Percentiles rank a stretch among this genome's conserved stretches.
phyloP scores from a whole-genome alignment of 495 filamentous ascomycete species.

The Paragyromitra xinjiangensis region DNA sequence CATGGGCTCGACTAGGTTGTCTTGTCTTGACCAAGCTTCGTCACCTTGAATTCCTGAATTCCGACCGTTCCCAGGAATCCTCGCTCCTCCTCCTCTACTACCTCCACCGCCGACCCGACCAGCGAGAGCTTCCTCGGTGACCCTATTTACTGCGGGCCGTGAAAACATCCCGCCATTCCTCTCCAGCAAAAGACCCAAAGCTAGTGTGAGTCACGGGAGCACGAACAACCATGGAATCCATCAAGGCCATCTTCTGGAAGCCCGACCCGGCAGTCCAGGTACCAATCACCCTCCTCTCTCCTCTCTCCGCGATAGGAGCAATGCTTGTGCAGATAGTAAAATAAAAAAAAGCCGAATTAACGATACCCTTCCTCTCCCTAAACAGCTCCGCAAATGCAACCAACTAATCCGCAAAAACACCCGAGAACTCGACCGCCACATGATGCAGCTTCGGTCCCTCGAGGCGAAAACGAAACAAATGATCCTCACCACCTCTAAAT shows the following conservation, averaged over 20 bases:
- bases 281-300: constrained; percentile 31
- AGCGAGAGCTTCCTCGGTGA: not conserved
- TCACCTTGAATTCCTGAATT: constrained; percentile 8
- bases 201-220: constrained; percentile 3
- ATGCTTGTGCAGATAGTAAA: not conserved
- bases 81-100: not conserved
- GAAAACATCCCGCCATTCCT: constrained; percentile 1
- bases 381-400: constrained; percentile 94
- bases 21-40: constrained; percentile 17
- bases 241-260: constrained; percentile 87
- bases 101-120: not conserved
- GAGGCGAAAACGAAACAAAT: constrained; percentile 86
- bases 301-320: constrained; percentile 12
- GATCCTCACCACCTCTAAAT: constrained; percentile 83
- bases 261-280: constrained; percentile 94
- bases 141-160: constrained; percentile 11
- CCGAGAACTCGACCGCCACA: constrained; percentile 94
- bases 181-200: not conserved
- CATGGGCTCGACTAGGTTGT: constrained; percentile 1
- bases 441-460: constrained; percentile 73
- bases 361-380: constrained; percentile 27
- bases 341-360: constrained; percentile 21
- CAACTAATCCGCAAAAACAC: constrained; percentile 86
- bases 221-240: constrained; percentile 73
- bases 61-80: not conserved